phyloP scores from a whole-genome alignment of 176 grass and related monocot species.

The Musa beccarii region DNA sequence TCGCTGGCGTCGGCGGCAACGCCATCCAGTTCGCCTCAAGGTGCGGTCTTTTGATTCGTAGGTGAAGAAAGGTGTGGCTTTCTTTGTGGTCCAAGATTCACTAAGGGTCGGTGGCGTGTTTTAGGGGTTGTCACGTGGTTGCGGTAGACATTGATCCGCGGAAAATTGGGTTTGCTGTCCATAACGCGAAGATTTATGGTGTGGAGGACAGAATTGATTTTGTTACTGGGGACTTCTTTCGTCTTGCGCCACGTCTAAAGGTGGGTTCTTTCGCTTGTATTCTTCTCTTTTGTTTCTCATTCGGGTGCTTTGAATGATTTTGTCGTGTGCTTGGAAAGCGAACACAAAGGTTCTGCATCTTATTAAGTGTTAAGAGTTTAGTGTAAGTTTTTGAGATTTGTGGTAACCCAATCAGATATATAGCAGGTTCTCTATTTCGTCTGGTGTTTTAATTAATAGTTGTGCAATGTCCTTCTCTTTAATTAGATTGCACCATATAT shows the following conservation, averaged over 20 bases:
- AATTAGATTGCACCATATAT: background rate
- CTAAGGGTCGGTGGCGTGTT: background rate
- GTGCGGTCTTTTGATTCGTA: slow-evolving; percentile 5
- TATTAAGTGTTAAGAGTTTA: no score
- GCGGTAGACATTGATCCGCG: slow-evolving; percentile 52
- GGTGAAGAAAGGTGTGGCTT: background rate
- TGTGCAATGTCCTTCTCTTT: no score
- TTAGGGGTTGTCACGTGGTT: slow-evolving; percentile 53
- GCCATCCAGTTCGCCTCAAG: slow-evolving; percentile 64
- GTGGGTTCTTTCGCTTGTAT: background rate
- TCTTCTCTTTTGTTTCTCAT: no score
- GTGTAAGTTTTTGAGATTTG: no score
- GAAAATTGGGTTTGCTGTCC: slow-evolving; percentile 38
- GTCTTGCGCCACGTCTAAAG: slow-evolving; percentile 39
- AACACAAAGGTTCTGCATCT: no score
- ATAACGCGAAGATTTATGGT: slow-evolving; percentile 60
- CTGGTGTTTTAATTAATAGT: no score
- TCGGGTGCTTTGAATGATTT: no score
- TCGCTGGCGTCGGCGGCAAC: slow-evolving; percentile 59
- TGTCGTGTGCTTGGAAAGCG: no score
- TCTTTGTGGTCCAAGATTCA: background rate
- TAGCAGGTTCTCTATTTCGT: no score
- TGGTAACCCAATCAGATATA: no score
- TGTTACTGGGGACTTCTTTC: slow-evolving; percentile 56
- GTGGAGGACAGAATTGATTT: slow-evolving; percentile 60